Percentiles rank a stretch among this genome's conserved stretches.
phyloP scores from a whole-genome alignment of 2,329 filamentous ascomycete species.

The Nannizziopsis arthrosporioides region DNA sequence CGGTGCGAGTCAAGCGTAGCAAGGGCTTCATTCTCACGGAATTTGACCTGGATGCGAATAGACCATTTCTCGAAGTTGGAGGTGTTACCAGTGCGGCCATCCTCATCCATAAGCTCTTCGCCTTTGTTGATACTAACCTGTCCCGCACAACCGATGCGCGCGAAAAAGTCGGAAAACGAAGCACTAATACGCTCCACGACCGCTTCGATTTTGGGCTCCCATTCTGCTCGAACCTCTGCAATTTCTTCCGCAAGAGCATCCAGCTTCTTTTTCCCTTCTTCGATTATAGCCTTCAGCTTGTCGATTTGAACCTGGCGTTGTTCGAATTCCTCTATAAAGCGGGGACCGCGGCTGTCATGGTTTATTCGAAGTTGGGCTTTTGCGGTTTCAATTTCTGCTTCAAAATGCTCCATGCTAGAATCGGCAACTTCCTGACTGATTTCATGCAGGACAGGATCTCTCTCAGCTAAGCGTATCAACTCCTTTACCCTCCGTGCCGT shows the following conservation, averaged over 20 bases:
- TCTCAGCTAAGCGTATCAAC: constrained; percentile 10
- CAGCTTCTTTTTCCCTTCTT: constrained; percentile 45
- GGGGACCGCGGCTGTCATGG: constrained; percentile 59
- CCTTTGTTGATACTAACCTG: constrained; percentile 78
- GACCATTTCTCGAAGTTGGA: constrained; percentile 91
- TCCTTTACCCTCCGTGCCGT: constrained; percentile 13
- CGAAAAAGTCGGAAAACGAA: constrained; percentile 86
- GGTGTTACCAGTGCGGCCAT: constrained; percentile 21
- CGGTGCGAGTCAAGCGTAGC: constrained; percentile 81
- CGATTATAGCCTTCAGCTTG: constrained; percentile 48
- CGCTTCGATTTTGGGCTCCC: constrained; percentile 73
- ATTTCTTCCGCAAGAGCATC: constrained; percentile 49
- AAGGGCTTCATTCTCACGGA: constrained; percentile 74
- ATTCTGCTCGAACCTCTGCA: constrained; percentile 53
- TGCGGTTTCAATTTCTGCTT: constrained; percentile 62
- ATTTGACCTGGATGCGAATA: constrained; percentile 87
- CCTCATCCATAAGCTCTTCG: constrained; percentile 26
- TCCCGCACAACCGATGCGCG: constrained; percentile 85
- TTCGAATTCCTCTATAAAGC: constrained; percentile 66
- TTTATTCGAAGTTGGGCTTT: constrained; percentile 67
- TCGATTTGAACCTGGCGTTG: constrained; percentile 59
- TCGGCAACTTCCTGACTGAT: constrained; percentile 20
- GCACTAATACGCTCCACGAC: constrained; percentile 73
- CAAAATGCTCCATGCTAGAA: constrained; percentile 52
- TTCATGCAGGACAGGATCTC: neutral